These are phyloP conservation scores for Trichoderma semiorbis DNA, from an alignment of 2,329 filamentous ascomycete species.

Conservation along the genomic window DNA sequence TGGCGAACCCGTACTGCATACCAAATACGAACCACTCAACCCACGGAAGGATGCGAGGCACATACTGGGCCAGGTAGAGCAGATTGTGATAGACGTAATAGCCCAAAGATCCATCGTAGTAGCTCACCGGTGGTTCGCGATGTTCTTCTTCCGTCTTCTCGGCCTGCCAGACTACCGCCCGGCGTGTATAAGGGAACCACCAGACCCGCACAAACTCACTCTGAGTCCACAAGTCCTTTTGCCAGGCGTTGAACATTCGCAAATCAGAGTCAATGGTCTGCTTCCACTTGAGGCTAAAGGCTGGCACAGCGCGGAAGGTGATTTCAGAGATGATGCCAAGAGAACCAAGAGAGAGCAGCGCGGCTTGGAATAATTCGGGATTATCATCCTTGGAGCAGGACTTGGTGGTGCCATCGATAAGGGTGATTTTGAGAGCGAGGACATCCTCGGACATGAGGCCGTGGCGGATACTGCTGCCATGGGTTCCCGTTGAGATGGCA, in stretches of 20 bases:
- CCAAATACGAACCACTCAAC: conserved; percentile 97
- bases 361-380: conserved; percentile 79
- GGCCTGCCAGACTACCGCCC: conserved; percentile 88
- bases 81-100: conserved; percentile 92
- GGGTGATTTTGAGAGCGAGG: conserved; percentile 69
- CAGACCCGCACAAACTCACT: conserved; percentile 91
- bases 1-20: conserved; percentile 90
- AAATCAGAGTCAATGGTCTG: conserved; percentile 72
- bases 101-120: conserved; percentile 78
- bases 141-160: conserved; percentile 66
- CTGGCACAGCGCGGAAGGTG: conserved; percentile 74
- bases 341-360: conserved; percentile 81
- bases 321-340: conserved; percentile 89
- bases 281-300: conserved; percentile 81
- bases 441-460: conserved; percentile 81
- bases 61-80: conserved; percentile 72
- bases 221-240: conserved; percentile 71
- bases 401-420: conserved; percentile 73
- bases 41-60: conserved; percentile 78
- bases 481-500: conserved; percentile 88
- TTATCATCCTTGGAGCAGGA: conserved; percentile 68
- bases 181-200: conserved; percentile 93
- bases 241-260: conserved; percentile 69
- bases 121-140: conserved; percentile 60
- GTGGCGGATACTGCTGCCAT: conserved; percentile 81